Conservation (phyloP, 176 grass and related monocot species). For the Elaeis guineensis region DNA sequence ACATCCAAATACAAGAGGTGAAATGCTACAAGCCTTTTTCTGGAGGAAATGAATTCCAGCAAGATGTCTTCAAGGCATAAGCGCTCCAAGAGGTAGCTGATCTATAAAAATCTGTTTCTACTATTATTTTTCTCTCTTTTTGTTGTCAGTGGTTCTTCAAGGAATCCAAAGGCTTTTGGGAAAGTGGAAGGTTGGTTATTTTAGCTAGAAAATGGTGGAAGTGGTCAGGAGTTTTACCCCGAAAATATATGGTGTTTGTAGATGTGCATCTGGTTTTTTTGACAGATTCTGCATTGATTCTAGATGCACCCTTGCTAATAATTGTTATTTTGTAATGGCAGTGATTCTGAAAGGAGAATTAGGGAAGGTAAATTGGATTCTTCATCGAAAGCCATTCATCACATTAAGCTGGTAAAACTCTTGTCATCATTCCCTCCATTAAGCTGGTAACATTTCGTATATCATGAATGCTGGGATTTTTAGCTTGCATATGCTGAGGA, state of each 20-base stretch:
- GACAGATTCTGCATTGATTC: neutral
- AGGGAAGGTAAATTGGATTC: conserved; percentile 25
- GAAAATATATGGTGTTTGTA: too few species aligned
- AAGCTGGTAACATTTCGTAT: neutral
- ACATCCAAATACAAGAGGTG: conserved; percentile 28
- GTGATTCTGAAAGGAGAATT: conserved; percentile 44
- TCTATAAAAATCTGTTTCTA: conserved; percentile 7
- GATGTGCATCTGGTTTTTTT: too few species aligned
- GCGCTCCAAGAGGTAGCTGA: conserved; percentile 52
- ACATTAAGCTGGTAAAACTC: conserved; percentile 36
- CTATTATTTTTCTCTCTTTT: conserved; percentile 8
- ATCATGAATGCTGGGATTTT: too few species aligned
- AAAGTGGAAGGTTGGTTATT: too few species aligned
- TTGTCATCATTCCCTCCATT: neutral
- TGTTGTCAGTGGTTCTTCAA: neutral
- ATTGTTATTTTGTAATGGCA: conserved; percentile 34
- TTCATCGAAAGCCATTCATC: conserved; percentile 31
- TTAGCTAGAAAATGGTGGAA: too few species aligned
- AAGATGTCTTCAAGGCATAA: conserved; percentile 31
- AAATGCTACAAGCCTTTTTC: conserved; percentile 35
- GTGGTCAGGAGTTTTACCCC: too few species aligned
- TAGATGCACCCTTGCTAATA: conserved; percentile 6
- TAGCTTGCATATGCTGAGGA: too few species aligned
- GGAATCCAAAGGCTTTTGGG: neutral
- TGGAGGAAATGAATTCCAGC: conserved; percentile 35